Evolutionary conservation across 2,329 filamentous ascomycete genomes (phyloP), one percentile per base, ranked within the genome.

Genomic region (Chrysoporthe deuterocubensis): DNA sequence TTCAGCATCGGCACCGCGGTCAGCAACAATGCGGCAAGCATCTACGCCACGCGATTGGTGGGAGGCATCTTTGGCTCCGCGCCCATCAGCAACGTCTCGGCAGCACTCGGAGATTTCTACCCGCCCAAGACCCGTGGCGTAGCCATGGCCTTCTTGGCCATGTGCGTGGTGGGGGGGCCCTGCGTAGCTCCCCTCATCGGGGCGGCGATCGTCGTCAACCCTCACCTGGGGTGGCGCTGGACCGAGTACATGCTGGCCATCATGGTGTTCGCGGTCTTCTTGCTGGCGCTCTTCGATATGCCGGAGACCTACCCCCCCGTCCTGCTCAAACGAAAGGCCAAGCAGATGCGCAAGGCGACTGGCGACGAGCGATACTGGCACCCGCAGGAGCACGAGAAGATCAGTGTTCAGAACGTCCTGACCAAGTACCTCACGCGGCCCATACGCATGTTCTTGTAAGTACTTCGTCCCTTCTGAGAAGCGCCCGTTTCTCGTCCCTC

Each of bases 1-100:
- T 84, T 84, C 72, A 81, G 79, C 21, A 81, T 85, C 62, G 82
- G 79, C 5, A 79, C 80, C 1, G 83, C 81, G 2, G 76, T 72
- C 11, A 80, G 77, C 71, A 46, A 43, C 11, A 61, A 16, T n/a
- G 59, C 40, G 3, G 40, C 59, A 32, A 32, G 18, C 18, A 32
- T 61, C 18, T 82, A 2, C 83, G 82, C 73, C 81, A 84, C 67
- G 78, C 70, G 5, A 21, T 72, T 71, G 13, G 13, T 61, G 37
- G 59, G 59, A 18, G 82, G 82, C 3, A 70, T 83, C 2, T 83
- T 83, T 69, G 82, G 77, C 0, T 79, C 78, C 1, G 78, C 79
- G 2, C 80, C 81, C 0, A 75, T 83, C 34, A 78, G 76, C 65
- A 81, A 83, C 64, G 80, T 81, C 32, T 74, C 76, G 13, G 82